Evolutionary conservation across 306 rosid genomes (phyloP).

Genomic region (Vachellia collinsii): DNA sequence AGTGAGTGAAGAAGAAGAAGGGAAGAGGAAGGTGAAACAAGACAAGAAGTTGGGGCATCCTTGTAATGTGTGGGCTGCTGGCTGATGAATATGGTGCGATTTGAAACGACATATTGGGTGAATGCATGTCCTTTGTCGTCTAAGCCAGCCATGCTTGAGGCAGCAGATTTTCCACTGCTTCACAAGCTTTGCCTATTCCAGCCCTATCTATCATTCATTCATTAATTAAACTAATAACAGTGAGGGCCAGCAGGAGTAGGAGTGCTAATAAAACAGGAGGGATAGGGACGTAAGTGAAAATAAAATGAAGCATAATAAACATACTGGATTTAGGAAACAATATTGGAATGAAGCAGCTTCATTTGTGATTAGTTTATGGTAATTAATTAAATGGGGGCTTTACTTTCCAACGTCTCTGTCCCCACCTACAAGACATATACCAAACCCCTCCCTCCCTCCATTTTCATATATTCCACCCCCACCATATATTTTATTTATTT

Average conservation of each 20-base stretch:
- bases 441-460: constrained; percentile 5
- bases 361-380: not conserved
- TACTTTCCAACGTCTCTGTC: constrained; percentile 2
- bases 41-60: not conserved
- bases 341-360: not conserved
- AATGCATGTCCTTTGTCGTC: not conserved
- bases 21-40: not conserved
- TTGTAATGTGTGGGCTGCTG: not conserved
- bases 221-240: too few species aligned
- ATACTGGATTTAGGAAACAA: not conserved
- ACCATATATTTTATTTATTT: not conserved
- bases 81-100: too few species aligned
- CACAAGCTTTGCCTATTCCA: not conserved
- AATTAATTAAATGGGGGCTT: not conserved
- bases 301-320: not conserved
- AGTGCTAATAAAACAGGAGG: not conserved
- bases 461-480: not conserved
- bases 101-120: not conserved
- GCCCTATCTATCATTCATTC: too few species aligned
- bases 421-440: constrained; percentile 17
- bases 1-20: not conserved
- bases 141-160: not conserved
- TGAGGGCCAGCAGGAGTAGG: too few species aligned
- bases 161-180: not conserved
- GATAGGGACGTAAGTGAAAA: constrained; percentile 16